Percentiles rank a stretch among this genome's conserved stretches.
These are phyloP conservation scores for Thelonectria rubi DNA, from an alignment of 2,329 filamentous ascomycete species.

Conservation along the genomic window DNA sequence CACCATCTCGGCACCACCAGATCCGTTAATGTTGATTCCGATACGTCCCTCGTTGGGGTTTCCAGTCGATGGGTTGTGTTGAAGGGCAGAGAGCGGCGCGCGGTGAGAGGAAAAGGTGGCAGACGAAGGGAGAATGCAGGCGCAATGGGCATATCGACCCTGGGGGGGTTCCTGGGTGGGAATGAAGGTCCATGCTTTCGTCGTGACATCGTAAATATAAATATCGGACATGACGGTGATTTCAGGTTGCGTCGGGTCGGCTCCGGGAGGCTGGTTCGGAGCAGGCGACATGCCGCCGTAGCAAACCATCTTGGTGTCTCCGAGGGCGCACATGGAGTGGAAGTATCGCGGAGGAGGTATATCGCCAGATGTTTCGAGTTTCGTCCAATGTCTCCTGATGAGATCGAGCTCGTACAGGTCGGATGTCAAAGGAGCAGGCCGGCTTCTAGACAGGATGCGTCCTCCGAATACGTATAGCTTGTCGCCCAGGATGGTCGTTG, in stretches of 20 bases:
- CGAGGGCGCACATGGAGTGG: slow-evolving; percentile 92
- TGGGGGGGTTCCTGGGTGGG: slow-evolving; percentile 84
- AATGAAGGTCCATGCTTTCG: slow-evolving; percentile 85
- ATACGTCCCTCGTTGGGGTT: slow-evolving; percentile 88
- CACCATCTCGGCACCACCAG: slow-evolving; percentile 95
- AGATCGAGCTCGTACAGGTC: slow-evolving; percentile 95
- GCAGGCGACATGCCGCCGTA: slow-evolving; percentile 98
- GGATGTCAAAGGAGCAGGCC: slow-evolving; percentile 82
- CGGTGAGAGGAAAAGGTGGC: slow-evolving; percentile 86
- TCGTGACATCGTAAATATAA: slow-evolving; percentile 89
- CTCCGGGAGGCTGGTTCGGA: slow-evolving; percentile 56
- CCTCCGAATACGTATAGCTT: slow-evolving; percentile 98
- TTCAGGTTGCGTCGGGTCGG: slow-evolving; percentile 74
- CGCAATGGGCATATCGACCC: slow-evolving; percentile 95
- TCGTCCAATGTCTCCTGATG: slow-evolving; percentile 91
- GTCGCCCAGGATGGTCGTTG: slow-evolving; percentile 93
- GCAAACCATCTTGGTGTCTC: slow-evolving; percentile 95
- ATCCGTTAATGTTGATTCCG: slow-evolving; percentile 88
- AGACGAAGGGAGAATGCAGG: slow-evolving; percentile 88
- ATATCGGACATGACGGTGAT: slow-evolving; percentile 98
- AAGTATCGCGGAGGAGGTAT: slow-evolving; percentile 93
- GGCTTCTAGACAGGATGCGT: slow-evolving; percentile 82
- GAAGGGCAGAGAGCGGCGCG: slow-evolving; percentile 85
- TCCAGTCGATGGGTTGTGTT: slow-evolving; percentile 85
- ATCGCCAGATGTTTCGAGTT: slow-evolving; percentile 84